Conservation (phyloP, 2,329 filamentous ascomycete genomes). For the Amesomyces nigricolor region DNA sequence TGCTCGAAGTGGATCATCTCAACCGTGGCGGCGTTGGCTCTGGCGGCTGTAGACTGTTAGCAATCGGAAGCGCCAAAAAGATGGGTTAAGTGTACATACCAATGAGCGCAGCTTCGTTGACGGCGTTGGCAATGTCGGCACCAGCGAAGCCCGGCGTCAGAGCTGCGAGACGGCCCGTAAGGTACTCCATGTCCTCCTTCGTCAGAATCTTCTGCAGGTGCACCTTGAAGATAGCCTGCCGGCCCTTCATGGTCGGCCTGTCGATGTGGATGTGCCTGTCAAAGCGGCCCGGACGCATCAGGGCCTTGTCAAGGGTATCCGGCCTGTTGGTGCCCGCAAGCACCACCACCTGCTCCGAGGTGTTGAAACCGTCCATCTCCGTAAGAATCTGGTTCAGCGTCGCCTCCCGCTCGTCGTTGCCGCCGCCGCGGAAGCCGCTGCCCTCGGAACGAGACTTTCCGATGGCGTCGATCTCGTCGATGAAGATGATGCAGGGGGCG, state of each 20-base stretch:
- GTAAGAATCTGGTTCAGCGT: constrained; percentile 98
- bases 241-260: constrained; percentile 90
- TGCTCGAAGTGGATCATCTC: constrained; percentile 91
- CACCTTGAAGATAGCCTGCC: constrained; percentile 92
- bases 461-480: constrained; percentile 98
- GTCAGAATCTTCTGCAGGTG: constrained; percentile 94
- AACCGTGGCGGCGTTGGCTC: constrained; percentile 72
- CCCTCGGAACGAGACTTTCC: constrained; percentile 82
- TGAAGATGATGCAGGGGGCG: constrained; percentile 98
- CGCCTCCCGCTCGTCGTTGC: constrained; percentile 94
- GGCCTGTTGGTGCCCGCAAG: constrained; percentile 94
- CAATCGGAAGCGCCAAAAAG: constrained; percentile 6
- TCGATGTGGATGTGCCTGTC: constrained; percentile 96
- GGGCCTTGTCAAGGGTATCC: constrained; percentile 87
- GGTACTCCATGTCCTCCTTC: constrained; percentile 77
- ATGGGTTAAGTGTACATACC: constrained; percentile 52
- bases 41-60: constrained; percentile 67
- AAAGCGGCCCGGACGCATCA: constrained; percentile 95
- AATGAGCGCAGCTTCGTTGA: constrained; percentile 94
- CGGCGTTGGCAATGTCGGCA: constrained; percentile 96
- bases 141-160: constrained; percentile 95
- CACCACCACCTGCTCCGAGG: constrained; percentile 90
- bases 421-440: constrained; percentile 75
- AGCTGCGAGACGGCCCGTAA: constrained; percentile 83
- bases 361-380: constrained; percentile 99